Evolutionary conservation across 2,329 filamentous ascomycete species (phyloP), one percentile per base, ranked within the genome.

Genomic region (Alternaria arborescens): DNA sequence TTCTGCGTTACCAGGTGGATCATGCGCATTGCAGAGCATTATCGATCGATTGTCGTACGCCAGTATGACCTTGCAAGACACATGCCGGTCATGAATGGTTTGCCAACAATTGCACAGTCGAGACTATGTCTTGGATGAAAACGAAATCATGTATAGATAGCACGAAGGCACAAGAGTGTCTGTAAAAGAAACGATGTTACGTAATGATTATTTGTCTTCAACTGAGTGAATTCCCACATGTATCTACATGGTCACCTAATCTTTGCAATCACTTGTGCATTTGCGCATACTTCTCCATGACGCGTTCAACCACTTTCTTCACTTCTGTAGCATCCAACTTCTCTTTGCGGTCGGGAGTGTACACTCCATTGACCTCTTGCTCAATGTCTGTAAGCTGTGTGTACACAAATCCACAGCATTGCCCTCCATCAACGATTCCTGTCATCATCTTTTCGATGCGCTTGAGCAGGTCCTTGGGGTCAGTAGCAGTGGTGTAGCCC

Each of bases 361-460:
- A 90, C 24, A 91, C 69, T 0, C 88, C 89, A 66, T 91, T 91
- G 36, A 87, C 86, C 70, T 91, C 89, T 68, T 91, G 88, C 75
- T 91, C 88, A 52, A 91, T 88, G 69, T 83, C 81, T 32, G 79
- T 79, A 82, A 90, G 70, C 63, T 91, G 88, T 3, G 89, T 91
- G 68, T 88, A 91, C 1, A 90, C 88, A 70, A 90, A 84, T 0
- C 87, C 87, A 67, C 86, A 88, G 44, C 85, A 82, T 67, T 86
- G 81, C 0, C 88, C 87, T 0, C 82, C 83, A 22, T 84, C 76
- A 0, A 87, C 84, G 16, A 89, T 84, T 0, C 82, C 88, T 74
- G 83, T 84, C 12, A 89, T 82, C 59, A 91, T 79, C 50, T 81
- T 85, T 70, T 88, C 84, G 40, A 90, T 81, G 3, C 88, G 77